Conservation (phyloP, 2,329 filamentous ascomycete species). For the Zalaria obscura region DNA sequence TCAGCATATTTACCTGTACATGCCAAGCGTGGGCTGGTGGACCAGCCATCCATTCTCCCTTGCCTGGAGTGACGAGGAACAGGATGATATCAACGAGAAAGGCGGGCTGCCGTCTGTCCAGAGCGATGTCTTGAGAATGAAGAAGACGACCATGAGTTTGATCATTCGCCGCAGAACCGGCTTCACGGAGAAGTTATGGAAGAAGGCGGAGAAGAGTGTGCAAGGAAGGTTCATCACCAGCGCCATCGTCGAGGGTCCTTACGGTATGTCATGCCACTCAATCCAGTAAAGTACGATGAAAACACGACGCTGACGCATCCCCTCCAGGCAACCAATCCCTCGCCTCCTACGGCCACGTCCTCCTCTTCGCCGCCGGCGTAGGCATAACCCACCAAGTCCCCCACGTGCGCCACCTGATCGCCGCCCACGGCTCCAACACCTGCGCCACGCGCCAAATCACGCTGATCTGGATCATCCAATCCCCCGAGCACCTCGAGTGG, state of each 20-base stretch:
- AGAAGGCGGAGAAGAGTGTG: constrained; percentile 45
- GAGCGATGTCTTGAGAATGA: constrained; percentile 35
- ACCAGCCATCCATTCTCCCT: constrained; percentile 71
- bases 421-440: constrained; percentile 48
- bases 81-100: constrained; percentile 26
- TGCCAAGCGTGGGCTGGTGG: constrained; percentile 57
- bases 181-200: constrained; percentile 70
- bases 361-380: constrained; percentile 84
- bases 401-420: constrained; percentile 56
- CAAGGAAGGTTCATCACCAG: constrained; percentile 44
- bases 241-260: constrained; percentile 80
- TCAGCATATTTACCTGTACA: constrained; percentile 68
- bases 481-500: constrained; percentile 83
- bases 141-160: constrained; percentile 53
- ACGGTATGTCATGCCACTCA: constrained; percentile 56
- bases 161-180: constrained; percentile 79
- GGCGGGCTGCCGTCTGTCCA: constrained; percentile 28
- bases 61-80: constrained; percentile 58
- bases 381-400: constrained; percentile 93
- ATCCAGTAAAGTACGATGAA: no score
- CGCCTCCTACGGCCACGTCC: constrained; percentile 79
- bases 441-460: constrained; percentile 70
- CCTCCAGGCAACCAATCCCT: constrained; percentile 39
- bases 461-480: constrained; percentile 86
- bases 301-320: no score